Percentiles rank a stretch among this genome's conserved stretches.
Conservation (phyloP, 306 rosid genomes). For the Citrullus mucosospermus region DNA sequence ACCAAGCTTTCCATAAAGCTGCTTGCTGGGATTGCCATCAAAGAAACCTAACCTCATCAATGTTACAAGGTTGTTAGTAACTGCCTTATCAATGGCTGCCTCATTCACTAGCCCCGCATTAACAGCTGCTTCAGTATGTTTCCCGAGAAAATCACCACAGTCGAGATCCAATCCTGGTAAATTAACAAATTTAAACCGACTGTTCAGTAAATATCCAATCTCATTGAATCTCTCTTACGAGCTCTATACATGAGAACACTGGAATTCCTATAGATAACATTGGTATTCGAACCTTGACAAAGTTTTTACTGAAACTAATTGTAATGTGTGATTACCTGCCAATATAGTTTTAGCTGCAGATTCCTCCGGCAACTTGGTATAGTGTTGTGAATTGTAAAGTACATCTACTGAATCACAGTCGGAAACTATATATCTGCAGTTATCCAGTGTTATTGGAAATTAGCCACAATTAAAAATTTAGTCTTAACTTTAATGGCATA, state of each 20-base stretch:
- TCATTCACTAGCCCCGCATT: conserved; percentile 66
- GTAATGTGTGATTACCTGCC: conserved; percentile 35
- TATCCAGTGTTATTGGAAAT: background rate
- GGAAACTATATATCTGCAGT: conserved; percentile 77
- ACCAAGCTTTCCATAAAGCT: conserved; percentile 66
- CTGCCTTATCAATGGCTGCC: conserved; percentile 57
- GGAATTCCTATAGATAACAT: background rate
- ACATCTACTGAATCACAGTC: conserved; percentile 92
- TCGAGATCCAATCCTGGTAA: conserved; percentile 71
- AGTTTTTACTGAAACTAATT: background rate
- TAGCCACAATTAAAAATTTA: background rate
- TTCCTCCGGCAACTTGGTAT: conserved; percentile 92
- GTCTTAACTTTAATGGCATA: background rate
- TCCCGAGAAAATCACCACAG: conserved; percentile 63
- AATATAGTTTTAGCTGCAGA: conserved; percentile 73
- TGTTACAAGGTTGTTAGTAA: conserved; percentile 69
- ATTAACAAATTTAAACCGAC: background rate
- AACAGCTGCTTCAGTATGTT: conserved; percentile 68
- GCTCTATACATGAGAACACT: background rate
- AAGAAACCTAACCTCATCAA: conserved; percentile 91
- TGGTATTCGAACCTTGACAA: background rate
- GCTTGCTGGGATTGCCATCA: conserved; percentile 81
- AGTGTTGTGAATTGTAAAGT: conserved; percentile 59
- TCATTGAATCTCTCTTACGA: background rate
- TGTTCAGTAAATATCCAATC: background rate